Evolutionary conservation across 352 stramenopile species (phyloP).

Genomic region (Globisporangium okanoganense): DNA sequence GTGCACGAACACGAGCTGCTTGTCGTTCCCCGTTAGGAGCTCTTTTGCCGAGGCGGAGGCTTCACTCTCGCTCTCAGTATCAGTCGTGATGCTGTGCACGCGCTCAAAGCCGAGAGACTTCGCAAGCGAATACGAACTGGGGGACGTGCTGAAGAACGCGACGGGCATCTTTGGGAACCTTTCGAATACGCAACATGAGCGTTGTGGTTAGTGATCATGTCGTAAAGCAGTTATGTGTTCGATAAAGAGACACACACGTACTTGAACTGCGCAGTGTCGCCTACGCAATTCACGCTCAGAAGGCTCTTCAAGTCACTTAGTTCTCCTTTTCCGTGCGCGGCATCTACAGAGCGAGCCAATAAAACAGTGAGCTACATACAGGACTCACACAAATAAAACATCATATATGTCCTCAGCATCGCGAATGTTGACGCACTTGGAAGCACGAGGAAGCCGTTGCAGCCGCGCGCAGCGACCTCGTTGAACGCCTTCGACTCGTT

Average conservation of each 20-base stretch:
- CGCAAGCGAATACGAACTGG: constrained; percentile 24
- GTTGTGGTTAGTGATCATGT: background rate
- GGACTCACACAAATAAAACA: background rate
- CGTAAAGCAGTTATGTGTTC: too few species aligned
- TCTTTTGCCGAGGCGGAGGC: constrained; percentile 7
- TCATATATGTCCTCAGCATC: background rate
- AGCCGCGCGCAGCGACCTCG: constrained; percentile 43
- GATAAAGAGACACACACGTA: too few species aligned
- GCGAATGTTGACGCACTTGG: constrained; percentile 19
- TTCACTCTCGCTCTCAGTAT: constrained; percentile 4
- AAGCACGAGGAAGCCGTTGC: constrained; percentile 49
- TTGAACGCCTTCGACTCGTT: constrained; percentile 21
- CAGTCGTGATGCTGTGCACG: constrained; percentile 23
- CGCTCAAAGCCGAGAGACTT: constrained; percentile 28
- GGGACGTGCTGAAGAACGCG: constrained; percentile 50
- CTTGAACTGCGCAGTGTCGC: constrained; percentile 19
- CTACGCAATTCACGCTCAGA: constrained; percentile 27
- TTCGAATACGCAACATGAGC: background rate
- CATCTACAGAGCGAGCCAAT: background rate
- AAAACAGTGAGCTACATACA: background rate
- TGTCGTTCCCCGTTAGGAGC: constrained; percentile 30
- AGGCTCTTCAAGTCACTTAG: constrained; percentile 28
- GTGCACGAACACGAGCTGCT: constrained; percentile 61
- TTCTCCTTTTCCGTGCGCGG: constrained; percentile 9
- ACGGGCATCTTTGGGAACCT: constrained; percentile 65